phyloP scores from a whole-genome alignment of 2,329 filamentous ascomycete species.

The Ramichloridium luteum region DNA sequence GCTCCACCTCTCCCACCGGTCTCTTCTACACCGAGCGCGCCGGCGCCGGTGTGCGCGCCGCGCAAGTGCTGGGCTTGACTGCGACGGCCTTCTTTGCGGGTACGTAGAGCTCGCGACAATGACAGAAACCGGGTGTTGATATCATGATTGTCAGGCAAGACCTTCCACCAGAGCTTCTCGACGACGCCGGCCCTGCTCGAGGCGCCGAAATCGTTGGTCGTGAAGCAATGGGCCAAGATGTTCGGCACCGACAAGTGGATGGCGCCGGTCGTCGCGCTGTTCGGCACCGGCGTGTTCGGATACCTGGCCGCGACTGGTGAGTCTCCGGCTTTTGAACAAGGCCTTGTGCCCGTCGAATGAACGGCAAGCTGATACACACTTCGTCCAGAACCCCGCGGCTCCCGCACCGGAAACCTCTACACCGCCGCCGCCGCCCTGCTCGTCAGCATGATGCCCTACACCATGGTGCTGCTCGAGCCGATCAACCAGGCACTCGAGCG shows the following conservation, averaged over 20 bases:
- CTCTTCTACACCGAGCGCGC: conserved; percentile 13
- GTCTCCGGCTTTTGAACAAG: no score
- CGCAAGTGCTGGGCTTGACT: conserved; percentile 42
- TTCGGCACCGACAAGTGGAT: conserved; percentile 30
- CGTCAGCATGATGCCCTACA: conserved; percentile 41
- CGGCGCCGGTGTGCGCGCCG: conserved; percentile 29
- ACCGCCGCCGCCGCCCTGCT: conserved; percentile 35
- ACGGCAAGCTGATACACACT: not conserved
- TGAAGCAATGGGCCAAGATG: conserved; percentile 42
- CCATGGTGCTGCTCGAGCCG: conserved; percentile 32
- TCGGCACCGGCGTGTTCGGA: conserved; percentile 32
- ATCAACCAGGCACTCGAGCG: conserved; percentile 38
- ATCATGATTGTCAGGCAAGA: conserved; percentile 20
- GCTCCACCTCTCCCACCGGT: conserved; percentile 2
- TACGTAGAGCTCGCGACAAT: conserved; percentile 12
- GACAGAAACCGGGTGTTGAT: not conserved
- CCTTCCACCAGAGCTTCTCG: conserved; percentile 27
- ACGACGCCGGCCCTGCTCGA: conserved; percentile 42
- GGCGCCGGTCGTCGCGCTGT: conserved; percentile 30
- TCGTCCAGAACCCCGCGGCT: conserved; percentile 7
- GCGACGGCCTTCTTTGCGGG: conserved; percentile 36
- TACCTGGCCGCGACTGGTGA: conserved; percentile 36
- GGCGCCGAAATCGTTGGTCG: conserved; percentile 43
- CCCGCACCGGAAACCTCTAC: conserved; percentile 28
- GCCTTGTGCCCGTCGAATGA: no score